Evolutionary conservation across 139 green algal genomes (phyloP).

Genomic region (Picochlorum sp.): DNA sequence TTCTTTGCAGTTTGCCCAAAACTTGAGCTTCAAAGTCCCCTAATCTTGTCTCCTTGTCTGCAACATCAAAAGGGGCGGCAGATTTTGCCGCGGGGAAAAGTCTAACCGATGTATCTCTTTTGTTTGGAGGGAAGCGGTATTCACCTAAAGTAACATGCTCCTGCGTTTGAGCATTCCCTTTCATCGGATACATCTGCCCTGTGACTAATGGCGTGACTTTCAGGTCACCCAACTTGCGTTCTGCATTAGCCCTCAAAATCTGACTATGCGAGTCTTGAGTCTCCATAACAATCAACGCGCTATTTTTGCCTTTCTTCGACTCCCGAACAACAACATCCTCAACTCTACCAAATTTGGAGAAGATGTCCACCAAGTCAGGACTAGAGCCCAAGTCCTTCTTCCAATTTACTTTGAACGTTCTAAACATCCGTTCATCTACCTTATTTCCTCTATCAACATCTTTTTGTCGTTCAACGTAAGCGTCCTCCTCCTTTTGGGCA

Average conservation of each 20-base stretch:
- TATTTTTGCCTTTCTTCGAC: slow-evolving; percentile 22
- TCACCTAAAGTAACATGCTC: no score
- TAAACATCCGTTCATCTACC: slow-evolving; percentile 24
- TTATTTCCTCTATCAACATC: not conserved
- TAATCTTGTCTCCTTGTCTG: no score
- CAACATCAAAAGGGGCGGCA: no score
- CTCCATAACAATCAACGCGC: slow-evolving; percentile 52
- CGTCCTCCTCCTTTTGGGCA: slow-evolving; percentile 11
- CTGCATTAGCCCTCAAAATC: not conserved
- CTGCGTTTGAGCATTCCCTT: no score
- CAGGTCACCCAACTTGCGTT: not conserved
- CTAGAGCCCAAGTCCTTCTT: slow-evolving; percentile 12
- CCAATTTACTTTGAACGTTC: slow-evolving; percentile 61
- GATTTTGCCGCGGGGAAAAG: no score
- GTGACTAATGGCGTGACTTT: not conserved
- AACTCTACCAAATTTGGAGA: slow-evolving; percentile 14
- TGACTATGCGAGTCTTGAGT: slow-evolving; percentile 15
- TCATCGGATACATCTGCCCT: no score
- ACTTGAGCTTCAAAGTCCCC: no score
- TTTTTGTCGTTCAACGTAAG: slow-evolving; percentile 2
- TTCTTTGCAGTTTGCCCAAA: no score
- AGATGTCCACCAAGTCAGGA: slow-evolving; percentile 18
- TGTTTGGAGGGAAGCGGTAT: no score
- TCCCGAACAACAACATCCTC: slow-evolving; percentile 51
- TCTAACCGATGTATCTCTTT: no score